Evolutionary conservation across 768 basidiomycete species (phyloP).

Genomic region (Tylopilus cervinicoccineus): DNA sequence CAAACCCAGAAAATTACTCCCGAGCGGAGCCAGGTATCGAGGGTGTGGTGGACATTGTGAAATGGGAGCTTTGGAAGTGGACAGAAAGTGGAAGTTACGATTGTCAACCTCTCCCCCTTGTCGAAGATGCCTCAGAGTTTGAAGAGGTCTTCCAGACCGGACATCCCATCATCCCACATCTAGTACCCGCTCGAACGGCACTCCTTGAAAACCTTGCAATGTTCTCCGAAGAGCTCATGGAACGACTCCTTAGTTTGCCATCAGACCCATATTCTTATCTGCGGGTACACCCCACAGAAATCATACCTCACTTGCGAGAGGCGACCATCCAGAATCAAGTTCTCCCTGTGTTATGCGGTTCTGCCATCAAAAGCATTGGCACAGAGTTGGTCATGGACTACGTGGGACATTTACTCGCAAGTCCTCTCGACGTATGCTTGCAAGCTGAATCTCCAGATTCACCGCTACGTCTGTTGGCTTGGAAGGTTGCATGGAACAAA

Average conservation of each 20-base stretch:
- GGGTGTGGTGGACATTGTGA: slow-evolving; percentile 78
- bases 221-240: slow-evolving; percentile 80
- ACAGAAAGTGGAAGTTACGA: slow-evolving; percentile 43
- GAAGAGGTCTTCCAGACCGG: slow-evolving; percentile 44
- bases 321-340: slow-evolving; percentile 64
- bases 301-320: slow-evolving; percentile 63
- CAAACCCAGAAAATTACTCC: slow-evolving; percentile 58
- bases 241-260: slow-evolving; percentile 55
- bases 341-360: slow-evolving; percentile 79
- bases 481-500: slow-evolving; percentile 89
- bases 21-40: slow-evolving; percentile 81
- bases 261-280: slow-evolving; percentile 63
- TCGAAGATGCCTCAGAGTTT: slow-evolving; percentile 39
- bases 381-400: slow-evolving; percentile 81
- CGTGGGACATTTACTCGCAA: slow-evolving; percentile 73
- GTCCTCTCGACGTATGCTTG: slow-evolving; percentile 63
- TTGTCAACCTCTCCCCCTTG: slow-evolving; percentile 47
- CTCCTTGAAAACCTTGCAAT: slow-evolving; percentile 78
- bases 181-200: slow-evolving; percentile 62
- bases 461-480: slow-evolving; percentile 65
- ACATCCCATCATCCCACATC: slow-evolving; percentile 68
- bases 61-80: slow-evolving; percentile 84
- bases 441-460: slow-evolving; percentile 41
- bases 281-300: slow-evolving; percentile 44
- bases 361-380: slow-evolving; percentile 77